These are phyloP conservation scores for Eleusine indica DNA, from an alignment of 176 grass and related monocot species.

Conservation along the genomic window DNA sequence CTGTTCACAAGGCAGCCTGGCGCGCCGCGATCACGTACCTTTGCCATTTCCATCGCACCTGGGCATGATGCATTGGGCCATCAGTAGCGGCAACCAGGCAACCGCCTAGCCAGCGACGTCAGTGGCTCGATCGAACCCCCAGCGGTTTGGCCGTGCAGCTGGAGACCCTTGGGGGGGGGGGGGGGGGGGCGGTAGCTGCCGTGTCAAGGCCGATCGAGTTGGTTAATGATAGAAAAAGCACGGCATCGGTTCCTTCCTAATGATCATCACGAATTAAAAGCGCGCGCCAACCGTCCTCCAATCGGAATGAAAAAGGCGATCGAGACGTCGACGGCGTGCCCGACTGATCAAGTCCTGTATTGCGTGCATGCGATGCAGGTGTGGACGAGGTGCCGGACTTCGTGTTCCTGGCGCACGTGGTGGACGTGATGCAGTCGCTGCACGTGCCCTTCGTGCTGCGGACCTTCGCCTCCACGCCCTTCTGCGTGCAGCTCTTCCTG, in stretches of 20 bases:
- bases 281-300: too few species aligned
- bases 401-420: constrained; percentile 85
- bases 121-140: too few species aligned
- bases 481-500: constrained; percentile 46
- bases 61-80: background rate
- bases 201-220: background rate
- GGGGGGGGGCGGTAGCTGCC: background rate
- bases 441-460: constrained; percentile 74
- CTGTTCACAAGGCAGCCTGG: background rate
- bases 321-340: too few species aligned
- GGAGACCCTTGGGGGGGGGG: too few species aligned
- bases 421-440: constrained; percentile 77
- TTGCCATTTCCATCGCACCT: background rate
- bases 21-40: background rate
- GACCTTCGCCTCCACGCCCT: constrained; percentile 52
- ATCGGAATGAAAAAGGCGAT: too few species aligned
- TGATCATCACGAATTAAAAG: background rate
- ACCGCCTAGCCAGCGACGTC: constrained; percentile 4
- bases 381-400: constrained; percentile 72
- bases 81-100: background rate
- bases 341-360: background rate
- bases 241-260: background rate
- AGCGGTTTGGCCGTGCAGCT: too few species aligned
- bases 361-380: background rate
- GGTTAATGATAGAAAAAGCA: background rate